phyloP scores from a whole-genome alignment of 2,329 filamentous ascomycete species.

The Lachnellula arida region DNA sequence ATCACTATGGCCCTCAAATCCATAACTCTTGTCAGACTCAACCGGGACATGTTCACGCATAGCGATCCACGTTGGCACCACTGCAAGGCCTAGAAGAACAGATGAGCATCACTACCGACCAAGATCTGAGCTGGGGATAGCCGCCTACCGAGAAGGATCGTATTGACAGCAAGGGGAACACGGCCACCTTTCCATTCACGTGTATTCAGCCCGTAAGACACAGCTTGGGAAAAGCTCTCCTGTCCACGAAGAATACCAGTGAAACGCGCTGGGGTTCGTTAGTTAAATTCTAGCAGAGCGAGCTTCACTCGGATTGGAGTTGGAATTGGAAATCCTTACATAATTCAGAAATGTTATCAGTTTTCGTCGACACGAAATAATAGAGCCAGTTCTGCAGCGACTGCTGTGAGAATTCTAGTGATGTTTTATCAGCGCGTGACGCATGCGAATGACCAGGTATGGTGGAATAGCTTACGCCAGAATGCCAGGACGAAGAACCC shows the following conservation, averaged over 20 bases:
- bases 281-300: background rate
- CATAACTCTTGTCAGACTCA: conserved; percentile 6
- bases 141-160: background rate
- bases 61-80: conserved; percentile 10
- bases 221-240: conserved; percentile 41
- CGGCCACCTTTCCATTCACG: conserved; percentile 38
- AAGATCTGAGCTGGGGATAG: background rate
- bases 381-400: conserved; percentile 53
- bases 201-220: conserved; percentile 41
- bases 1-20: background rate
- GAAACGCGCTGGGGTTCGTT: conserved; percentile 26
- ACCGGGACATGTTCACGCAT: conserved; percentile 8
- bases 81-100: conserved; percentile 1
- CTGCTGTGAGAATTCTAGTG: conserved; percentile 43
- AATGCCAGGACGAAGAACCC: conserved; percentile 64
- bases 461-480: conserved; percentile 33
- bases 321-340: background rate
- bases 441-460: too few relatives aligned
- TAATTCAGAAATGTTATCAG: conserved; percentile 51
- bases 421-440: conserved; percentile 4
- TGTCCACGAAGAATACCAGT: conserved; percentile 41
- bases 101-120: background rate
- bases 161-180: conserved; percentile 39
- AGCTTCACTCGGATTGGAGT: background rate
- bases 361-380: conserved; percentile 50